Percentiles rank a stretch among this genome's conserved stretches.
Conservation (phyloP, 169 alveolate species). For the Plasmodium knowlesi region DNA sequence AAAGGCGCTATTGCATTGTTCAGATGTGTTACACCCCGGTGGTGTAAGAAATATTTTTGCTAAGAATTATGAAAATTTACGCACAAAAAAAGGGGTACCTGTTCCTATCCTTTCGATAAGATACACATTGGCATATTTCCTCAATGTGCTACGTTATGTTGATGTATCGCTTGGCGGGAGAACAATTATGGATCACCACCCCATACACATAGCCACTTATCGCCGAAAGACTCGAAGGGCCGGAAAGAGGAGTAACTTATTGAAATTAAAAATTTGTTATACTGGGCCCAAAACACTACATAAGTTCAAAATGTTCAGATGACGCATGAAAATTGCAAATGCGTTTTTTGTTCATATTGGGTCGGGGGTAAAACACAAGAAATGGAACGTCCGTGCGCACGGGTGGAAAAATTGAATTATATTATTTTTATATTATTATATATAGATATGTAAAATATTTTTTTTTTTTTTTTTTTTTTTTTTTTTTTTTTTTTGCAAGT, state of each 20-base stretch:
- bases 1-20: neutral
- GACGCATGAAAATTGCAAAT: neutral
- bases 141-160: neutral
- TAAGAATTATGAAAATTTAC: neutral
- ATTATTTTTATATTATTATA: neutral
- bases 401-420: neutral
- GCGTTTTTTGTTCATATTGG: neutral
- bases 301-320: neutral
- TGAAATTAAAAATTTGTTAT: neutral
- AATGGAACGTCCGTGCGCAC: neutral
- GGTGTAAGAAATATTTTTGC: neutral
- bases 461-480: neutral
- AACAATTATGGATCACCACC: neutral
- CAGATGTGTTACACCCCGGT: neutral
- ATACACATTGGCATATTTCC: neutral
- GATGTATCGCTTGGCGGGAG: neutral
- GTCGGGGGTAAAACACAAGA: neutral
- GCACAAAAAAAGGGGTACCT: neutral
- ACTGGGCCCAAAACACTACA: neutral
- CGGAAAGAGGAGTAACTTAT: neutral
- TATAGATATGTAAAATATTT: no score
- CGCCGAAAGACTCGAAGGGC: neutral
- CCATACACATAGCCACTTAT: neutral
- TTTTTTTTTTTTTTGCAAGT: neutral
- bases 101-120: neutral